Evolutionary conservation across 805 yeast genomes (phyloP), one percentile per base, ranked within the genome.

Genomic region (Komagataella pastoris): DNA sequence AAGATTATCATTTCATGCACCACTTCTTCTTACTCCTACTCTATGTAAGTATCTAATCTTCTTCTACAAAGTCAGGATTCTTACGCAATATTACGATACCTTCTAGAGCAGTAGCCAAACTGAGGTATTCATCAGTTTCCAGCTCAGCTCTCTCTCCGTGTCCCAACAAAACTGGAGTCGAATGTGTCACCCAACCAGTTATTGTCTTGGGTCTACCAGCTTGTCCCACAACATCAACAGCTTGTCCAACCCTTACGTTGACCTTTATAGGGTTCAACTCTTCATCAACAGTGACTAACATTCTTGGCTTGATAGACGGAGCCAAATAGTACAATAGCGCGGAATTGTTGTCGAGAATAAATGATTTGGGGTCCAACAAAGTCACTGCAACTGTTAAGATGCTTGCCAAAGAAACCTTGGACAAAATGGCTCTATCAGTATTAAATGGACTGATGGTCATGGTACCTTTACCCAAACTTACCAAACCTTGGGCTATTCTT

Each of bases 171-270:
- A 93, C 99, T 0, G 99, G 99, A 0, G 99, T 93, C 4, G 93
- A 86, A 63, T 93, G 99, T 1, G 99, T 93, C 18, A 93, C 98
- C 99, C 99, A 93, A 44, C 99, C 99, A 3, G 99, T 93, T 49
- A 93, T 93, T 10, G 97, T 90, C 74, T 93, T 93, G 49, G 99
- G 99, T 60, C 88, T 88, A 71, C 99, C 99, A 0, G 98, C 99
- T 67, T 91, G 98, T 40, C 99, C 99, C 55, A 93, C 98, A 45
- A 90, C 88, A 65, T 93, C 99, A 24, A 93, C 98, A 6, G 99
- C 98, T 70, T 91, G 97, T 56, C 99, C 99, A 30, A 93, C 98
- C 64, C 99, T 80, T 7, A 93, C 99, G 58, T 88, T 91, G 7
- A 93, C 98, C 73, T 91, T 91, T 55, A 93, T 71, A 44, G 97